A percentile compares a stretch with the other conserved stretches of the same genome.
These are phyloP conservation scores for Rutstroemia sp. DNA, from an alignment of 2,329 filamentous ascomycete genomes.

Conservation along the genomic window DNA sequence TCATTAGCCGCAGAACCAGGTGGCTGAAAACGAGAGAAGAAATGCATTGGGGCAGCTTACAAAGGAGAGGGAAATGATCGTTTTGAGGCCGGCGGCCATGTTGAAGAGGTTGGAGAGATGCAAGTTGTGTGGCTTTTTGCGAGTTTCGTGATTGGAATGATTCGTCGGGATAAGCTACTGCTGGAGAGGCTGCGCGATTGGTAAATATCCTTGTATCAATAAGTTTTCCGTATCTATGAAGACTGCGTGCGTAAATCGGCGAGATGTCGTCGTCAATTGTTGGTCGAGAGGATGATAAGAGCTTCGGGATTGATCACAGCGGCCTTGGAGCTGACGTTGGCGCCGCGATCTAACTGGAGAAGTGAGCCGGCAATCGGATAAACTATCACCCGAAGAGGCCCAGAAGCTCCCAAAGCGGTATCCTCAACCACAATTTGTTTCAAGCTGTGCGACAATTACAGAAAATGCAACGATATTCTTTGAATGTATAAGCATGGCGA, in stretches of 20 bases:
- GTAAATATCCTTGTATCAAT: neutral
- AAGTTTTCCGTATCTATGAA: neutral
- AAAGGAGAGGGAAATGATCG: slow-evolving; percentile 97
- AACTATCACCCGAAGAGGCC: slow-evolving; percentile 2
- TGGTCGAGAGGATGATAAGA: neutral
- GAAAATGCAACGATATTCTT: slow-evolving; percentile 10
- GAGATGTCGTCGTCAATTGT: neutral
- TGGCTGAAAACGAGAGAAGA: neutral
- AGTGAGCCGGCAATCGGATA: neutral
- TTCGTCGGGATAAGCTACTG: too few species aligned
- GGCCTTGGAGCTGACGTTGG: slow-evolving; percentile 2
- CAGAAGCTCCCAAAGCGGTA: neutral
- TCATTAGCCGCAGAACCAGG: slow-evolving; percentile 7
- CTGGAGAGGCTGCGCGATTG: neutral
- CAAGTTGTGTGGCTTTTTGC: neutral
- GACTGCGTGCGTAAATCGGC: too few species aligned
- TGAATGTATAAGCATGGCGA: slow-evolving; percentile 28
- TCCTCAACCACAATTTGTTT: neutral
- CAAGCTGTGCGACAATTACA: neutral
- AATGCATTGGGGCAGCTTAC: slow-evolving; percentile 41
- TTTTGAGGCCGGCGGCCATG: slow-evolving; percentile 86
- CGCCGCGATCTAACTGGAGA: neutral
- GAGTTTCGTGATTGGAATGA: neutral
- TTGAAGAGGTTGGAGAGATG: slow-evolving; percentile 12
- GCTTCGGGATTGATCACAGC: neutral